Conservation (phyloP, 164 flowering plant genomes). For the Dillenia suffruticosa region DNA sequence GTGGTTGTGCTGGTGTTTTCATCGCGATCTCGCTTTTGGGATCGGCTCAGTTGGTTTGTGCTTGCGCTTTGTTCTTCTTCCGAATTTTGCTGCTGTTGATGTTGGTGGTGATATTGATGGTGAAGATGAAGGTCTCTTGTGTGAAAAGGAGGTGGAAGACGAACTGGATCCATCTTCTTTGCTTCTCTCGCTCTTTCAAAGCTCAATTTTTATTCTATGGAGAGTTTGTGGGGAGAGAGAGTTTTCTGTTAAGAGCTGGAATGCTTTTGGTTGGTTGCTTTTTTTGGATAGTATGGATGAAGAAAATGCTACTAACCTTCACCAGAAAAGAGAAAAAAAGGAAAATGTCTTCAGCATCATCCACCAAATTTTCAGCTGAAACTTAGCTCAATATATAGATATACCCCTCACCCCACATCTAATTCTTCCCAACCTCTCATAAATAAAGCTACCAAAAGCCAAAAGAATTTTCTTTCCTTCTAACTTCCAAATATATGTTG, state of each 20-base stretch:
- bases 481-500: not conserved
- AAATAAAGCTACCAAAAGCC: too few species aligned
- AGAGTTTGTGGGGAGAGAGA: not conserved
- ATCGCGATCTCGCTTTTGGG: conserved; percentile 34
- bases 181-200: not conserved
- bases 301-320: conserved; percentile 18
- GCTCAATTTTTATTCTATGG: not conserved
- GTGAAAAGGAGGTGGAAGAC: conserved; percentile 81
- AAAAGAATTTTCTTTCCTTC: not conserved
- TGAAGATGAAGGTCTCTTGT: conserved; percentile 63
- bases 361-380: conserved; percentile 38
- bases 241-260: not conserved
- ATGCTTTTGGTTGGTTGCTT: not conserved
- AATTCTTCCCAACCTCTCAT: conserved; percentile 8
- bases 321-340: conserved; percentile 11
- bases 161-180: conserved; percentile 58
- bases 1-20: conserved; percentile 10
- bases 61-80: conserved; percentile 55
- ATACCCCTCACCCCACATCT: conserved; percentile 7
- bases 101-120: conserved; percentile 39
- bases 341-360: conserved; percentile 17
- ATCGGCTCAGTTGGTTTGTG: conserved; percentile 20
- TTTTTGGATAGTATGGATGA: conserved; percentile 7
- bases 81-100: conserved; percentile 44
- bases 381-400: not conserved